Conservation (phyloP, 371 early-diverging fungal species). For the Mucor saturninus region DNA sequence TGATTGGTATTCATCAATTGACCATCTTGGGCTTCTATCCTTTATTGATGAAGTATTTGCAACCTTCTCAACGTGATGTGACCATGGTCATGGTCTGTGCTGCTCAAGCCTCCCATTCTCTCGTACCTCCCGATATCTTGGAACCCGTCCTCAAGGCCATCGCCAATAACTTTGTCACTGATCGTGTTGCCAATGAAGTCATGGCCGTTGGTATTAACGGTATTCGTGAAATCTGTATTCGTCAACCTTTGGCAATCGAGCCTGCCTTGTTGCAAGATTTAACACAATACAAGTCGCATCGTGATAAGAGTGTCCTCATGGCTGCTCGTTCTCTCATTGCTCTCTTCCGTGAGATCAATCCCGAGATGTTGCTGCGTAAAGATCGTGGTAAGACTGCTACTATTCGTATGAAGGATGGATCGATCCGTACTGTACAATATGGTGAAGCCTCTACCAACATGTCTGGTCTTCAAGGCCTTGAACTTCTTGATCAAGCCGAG, state of each 20-base stretch:
- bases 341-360: slow-evolving; percentile 93
- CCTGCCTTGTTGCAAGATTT: slow-evolving; percentile 86
- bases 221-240: slow-evolving; percentile 89
- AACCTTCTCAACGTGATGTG: slow-evolving; percentile 93
- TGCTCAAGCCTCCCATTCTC: slow-evolving; percentile 90
- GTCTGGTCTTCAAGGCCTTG: slow-evolving; percentile 80
- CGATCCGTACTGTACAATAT: slow-evolving; percentile 62
- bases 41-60: slow-evolving; percentile 85
- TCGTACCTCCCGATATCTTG: slow-evolving; percentile 92
- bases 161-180: slow-evolving; percentile 95
- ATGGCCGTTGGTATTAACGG: slow-evolving; percentile 93
- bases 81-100: slow-evolving; percentile 89
- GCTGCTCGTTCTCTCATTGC: slow-evolving; percentile 89
- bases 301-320: slow-evolving; percentile 91
- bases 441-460: slow-evolving; percentile 64
- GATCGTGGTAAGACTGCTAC: slow-evolving; percentile 90
- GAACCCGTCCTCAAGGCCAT: slow-evolving; percentile 85
- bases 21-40: slow-evolving; percentile 88
- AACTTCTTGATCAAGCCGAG: slow-evolving; percentile 58
- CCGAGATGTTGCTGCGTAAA: slow-evolving; percentile 87
- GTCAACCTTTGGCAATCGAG: slow-evolving; percentile 91
- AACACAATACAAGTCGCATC: slow-evolving; percentile 88
- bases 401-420: slow-evolving; percentile 69
- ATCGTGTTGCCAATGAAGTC: slow-evolving; percentile 89
- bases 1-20: slow-evolving; percentile 95